Evolutionary conservation across 2,329 filamentous ascomycete genomes (phyloP), one percentile per base, ranked within the genome.

Genomic region (Cordyceps cicadae): DNA sequence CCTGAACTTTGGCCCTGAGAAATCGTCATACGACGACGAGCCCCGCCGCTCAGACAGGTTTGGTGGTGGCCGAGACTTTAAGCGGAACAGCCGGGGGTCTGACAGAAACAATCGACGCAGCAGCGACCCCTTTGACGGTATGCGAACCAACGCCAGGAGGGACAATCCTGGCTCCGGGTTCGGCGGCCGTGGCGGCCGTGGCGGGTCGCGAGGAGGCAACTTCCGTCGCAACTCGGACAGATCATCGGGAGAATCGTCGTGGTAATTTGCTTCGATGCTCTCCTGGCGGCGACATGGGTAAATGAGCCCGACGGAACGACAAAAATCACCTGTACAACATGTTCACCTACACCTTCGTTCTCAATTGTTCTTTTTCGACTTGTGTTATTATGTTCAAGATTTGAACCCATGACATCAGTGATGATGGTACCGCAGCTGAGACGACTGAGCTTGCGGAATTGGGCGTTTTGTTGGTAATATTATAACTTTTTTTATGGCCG

Each of bases 1-100:
- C 58, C 46, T 82, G 62, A 76, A 75, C 60, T 66, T 76, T n/a
- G 55, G 63, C 21, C 24, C 58, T 41, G 63, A 61, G 24, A 62
- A 59, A 7, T 37, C 26, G 3, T 56, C 54, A 5, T 56, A 41
- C 8, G 46, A 43, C 5, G 43, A 49, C 21, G n/a, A 29, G 12
- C 19, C 26, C 26, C 59, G 60, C 49, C 61, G 66, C 43, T 60
- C 62, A 9, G 63, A 60, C 24, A 39, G 64, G 19, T 59, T 55
- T 37, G 34, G 34, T 41, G 50, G 43, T 17, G 54, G 56, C 39
- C 29, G 65, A 24, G 49, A 46, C 17, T 43, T 2, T 19, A 26
- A 43, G 50, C 2, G 34, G 34, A 37, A 37, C 34, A 37, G 56
- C 37, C 24, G 66, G 19, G 48, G 32, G 8, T 41, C 1, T 14